phyloP scores from a whole-genome alignment of 805 yeast species.

The Candida takata region DNA sequence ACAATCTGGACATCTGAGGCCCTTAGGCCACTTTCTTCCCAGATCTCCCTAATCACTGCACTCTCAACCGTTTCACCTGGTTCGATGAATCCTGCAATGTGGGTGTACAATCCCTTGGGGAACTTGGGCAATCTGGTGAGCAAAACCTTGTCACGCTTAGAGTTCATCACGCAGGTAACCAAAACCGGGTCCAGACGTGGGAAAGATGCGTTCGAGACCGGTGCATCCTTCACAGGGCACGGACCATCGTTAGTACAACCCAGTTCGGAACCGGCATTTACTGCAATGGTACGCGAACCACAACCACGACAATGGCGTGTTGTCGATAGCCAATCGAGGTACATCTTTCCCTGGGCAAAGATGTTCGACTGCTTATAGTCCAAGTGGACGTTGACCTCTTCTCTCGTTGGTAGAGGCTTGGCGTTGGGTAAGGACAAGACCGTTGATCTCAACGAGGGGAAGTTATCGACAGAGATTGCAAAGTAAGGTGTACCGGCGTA shows the following conservation, averaged over 20 bases:
- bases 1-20: constrained; percentile 50
- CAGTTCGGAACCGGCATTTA: constrained; percentile 63
- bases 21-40: constrained; percentile 88
- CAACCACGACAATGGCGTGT: constrained; percentile 83
- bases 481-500: constrained; percentile 59
- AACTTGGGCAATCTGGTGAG: constrained; percentile 62
- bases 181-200: constrained; percentile 92
- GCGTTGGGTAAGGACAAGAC: constrained; percentile 4
- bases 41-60: constrained; percentile 81
- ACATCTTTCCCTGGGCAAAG: constrained; percentile 77
- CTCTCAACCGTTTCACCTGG: constrained; percentile 90
- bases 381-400: constrained; percentile 18
- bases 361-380: constrained; percentile 48
- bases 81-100: constrained; percentile 94
- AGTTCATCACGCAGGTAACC: constrained; percentile 70
- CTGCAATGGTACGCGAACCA: constrained; percentile 55
- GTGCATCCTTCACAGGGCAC: constrained; percentile 21
- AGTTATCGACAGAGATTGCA: constrained; percentile 49
- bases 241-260: constrained; percentile 31
- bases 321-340: constrained; percentile 74
- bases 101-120: constrained; percentile 54
- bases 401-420: constrained; percentile 15
- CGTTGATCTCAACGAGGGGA: constrained; percentile 10
- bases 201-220: constrained; percentile 74
- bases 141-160: constrained; percentile 53